Evolutionary conservation across 148 eudicot species (phyloP).

Genomic region (Rhododendron ovatum): DNA sequence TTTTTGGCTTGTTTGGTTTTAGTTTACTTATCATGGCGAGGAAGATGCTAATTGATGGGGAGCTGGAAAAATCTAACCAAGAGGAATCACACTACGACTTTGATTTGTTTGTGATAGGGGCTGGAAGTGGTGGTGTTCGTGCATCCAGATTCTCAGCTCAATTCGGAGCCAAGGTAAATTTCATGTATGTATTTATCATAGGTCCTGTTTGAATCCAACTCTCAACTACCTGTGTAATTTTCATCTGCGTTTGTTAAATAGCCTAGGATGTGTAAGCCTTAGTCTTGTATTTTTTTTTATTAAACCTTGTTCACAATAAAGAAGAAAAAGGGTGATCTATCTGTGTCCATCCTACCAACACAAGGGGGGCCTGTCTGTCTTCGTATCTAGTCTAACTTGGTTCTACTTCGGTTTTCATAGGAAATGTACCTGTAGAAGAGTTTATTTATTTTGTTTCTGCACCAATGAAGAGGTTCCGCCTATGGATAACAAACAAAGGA

Average conservation of each 20-base stretch:
- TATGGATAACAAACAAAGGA: not conserved
- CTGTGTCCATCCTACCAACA: not conserved
- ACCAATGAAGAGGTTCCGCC: not conserved
- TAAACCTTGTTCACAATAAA: not conserved
- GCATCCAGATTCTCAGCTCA: slow-evolving; percentile 87
- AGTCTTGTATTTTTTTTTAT: not conserved
- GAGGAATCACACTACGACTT: slow-evolving; percentile 57
- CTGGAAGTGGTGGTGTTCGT: slow-evolving; percentile 98
- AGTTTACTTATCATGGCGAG: slow-evolving; percentile 44
- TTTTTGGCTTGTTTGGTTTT: slow-evolving; percentile 7
- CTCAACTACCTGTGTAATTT: not conserved
- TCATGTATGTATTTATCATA: not conserved
- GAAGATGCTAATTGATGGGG: slow-evolving; percentile 82
- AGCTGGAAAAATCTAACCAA: slow-evolving; percentile 24
- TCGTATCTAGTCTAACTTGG: not conserved
- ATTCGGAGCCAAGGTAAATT: slow-evolving; percentile 76
- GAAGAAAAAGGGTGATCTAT: not conserved
- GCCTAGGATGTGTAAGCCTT: not conserved
- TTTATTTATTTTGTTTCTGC: not conserved
- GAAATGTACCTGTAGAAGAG: not conserved
- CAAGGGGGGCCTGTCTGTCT: not conserved
- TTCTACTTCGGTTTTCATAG: not conserved
- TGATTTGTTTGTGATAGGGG: slow-evolving; percentile 95
- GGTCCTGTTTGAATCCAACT: not conserved
- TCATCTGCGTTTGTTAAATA: not conserved